phyloP scores from a whole-genome alignment of 129 eudicot species.

The Centella asiatica region DNA sequence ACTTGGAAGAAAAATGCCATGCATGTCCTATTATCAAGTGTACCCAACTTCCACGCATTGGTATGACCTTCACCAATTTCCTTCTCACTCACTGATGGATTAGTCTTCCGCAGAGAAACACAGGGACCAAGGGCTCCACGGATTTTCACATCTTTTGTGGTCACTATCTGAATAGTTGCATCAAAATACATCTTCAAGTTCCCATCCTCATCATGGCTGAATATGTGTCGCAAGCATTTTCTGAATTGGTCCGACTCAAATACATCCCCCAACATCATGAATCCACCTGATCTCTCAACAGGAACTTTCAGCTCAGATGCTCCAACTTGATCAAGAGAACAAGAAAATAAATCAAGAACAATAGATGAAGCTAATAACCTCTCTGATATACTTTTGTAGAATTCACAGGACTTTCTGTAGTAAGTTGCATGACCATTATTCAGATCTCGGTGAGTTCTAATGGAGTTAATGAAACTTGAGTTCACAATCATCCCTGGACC shows the following conservation, averaged over 20 bases:
- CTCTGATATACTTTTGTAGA: conserved; percentile 52
- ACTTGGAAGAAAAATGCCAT: conserved; percentile 82
- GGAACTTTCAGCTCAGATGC: conserved; percentile 71
- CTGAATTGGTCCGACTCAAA: conserved; percentile 81
- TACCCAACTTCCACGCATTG: conserved; percentile 70
- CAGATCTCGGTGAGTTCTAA: conserved; percentile 82
- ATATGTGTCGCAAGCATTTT: conserved; percentile 64
- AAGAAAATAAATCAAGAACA: conserved; percentile 83
- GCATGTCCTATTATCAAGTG: conserved; percentile 71
- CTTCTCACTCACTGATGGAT: conserved; percentile 54
- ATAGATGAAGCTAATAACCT: conserved; percentile 57
- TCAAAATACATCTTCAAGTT: conserved; percentile 75
- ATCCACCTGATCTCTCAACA: conserved; percentile 81
- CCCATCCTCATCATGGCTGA: conserved; percentile 57
- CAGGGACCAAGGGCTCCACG: conserved; percentile 95
- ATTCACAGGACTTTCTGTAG: conserved; percentile 48
- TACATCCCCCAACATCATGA: conserved; percentile 71
- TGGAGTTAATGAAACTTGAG: conserved; percentile 44
- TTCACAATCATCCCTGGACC: conserved; percentile 85
- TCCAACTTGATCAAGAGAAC: conserved; percentile 96
- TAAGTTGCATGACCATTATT: conserved; percentile 38
- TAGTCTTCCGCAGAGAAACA: conserved; percentile 49
- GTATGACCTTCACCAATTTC: conserved; percentile 85
- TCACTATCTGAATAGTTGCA: conserved; percentile 73
- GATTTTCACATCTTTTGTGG: conserved; percentile 73